These are phyloP conservation scores for Fusarium stilboides DNA, from an alignment of 2,329 filamentous ascomycete genomes.

Conservation along the genomic window DNA sequence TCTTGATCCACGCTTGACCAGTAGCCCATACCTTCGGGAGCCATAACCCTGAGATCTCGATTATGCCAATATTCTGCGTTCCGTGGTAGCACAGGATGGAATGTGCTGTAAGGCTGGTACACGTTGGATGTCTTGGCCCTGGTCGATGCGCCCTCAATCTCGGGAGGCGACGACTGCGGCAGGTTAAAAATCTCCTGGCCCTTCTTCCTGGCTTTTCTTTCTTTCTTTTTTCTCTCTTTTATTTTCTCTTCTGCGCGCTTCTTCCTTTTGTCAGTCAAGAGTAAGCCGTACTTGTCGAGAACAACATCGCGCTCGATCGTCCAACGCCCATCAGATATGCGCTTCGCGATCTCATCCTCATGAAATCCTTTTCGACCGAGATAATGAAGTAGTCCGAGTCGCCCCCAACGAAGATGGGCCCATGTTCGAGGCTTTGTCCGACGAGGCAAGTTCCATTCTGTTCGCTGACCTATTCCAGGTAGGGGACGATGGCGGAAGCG, in stretches of 20 bases:
- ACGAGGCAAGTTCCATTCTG: conserved; percentile 19
- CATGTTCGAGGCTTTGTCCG: conserved; percentile 9
- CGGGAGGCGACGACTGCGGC: neutral
- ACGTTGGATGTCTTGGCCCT: conserved; percentile 48
- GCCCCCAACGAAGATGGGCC: conserved; percentile 28
- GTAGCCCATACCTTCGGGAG: conserved; percentile 48
- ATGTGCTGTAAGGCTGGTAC: conserved; percentile 50
- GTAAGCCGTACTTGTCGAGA: conserved; percentile 18
- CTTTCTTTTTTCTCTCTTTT: conserved; percentile 15
- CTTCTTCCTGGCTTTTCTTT: conserved; percentile 14
- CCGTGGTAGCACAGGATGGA: conserved; percentile 43
- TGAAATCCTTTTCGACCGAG: conserved; percentile 13
- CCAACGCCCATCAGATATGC: conserved; percentile 26
- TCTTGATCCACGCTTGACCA: conserved; percentile 43
- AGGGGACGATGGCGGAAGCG: conserved; percentile 24
- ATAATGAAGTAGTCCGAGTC: conserved; percentile 27
- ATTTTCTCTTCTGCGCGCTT: conserved; percentile 20
- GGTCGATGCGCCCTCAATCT: conserved; percentile 20
- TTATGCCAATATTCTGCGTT: conserved; percentile 46
- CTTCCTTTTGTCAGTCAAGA: conserved; percentile 26
- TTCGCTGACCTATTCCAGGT: conserved; percentile 23
- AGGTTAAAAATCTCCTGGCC: neutral
- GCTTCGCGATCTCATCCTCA: conserved; percentile 24
- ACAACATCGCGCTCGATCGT: conserved; percentile 28
- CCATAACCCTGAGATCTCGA: conserved; percentile 49